Conservation (phyloP, 257 asterid genomes). For the Solanum pinnatisectum region DNA sequence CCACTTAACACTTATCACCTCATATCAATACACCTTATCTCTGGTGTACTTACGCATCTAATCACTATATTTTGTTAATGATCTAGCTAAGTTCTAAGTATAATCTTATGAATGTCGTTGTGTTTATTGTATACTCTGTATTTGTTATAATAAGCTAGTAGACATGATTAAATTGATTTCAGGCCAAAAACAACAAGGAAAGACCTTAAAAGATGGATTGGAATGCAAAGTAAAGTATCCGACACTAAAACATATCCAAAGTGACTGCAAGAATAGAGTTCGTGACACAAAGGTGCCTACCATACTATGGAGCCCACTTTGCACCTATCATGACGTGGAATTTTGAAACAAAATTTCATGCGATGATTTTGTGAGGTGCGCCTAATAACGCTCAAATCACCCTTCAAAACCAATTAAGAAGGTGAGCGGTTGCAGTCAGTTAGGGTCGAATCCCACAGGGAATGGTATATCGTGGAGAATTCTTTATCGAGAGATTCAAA, state of each 20-base stretch:
- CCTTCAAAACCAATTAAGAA: not conserved
- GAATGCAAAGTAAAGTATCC: too few species aligned
- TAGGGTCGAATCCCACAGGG: not conserved
- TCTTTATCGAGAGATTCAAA: not conserved
- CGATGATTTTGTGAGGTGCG: too few species aligned
- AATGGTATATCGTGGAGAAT: not conserved
- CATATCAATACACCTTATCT: not conserved
- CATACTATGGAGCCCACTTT: too few species aligned
- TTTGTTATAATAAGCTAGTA: not conserved
- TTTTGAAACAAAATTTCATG: too few species aligned
- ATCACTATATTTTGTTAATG: not conserved
- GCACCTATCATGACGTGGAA: too few species aligned
- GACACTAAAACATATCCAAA: too few species aligned
- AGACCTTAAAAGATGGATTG: not conserved
- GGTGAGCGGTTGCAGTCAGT: not conserved
- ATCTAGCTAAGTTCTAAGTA: not conserved
- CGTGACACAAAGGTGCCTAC: too few species aligned
- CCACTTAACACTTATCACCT: not conserved
- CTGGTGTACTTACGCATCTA: not conserved
- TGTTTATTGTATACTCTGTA: not conserved
- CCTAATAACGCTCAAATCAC: not conserved
- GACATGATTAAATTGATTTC: not conserved
- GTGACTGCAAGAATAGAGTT: too few species aligned
- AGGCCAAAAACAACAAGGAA: not conserved
- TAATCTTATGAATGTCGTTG: not conserved